Conservation (phyloP, 176 grass and related monocot species). For the Oryza longistaminata region DNA sequence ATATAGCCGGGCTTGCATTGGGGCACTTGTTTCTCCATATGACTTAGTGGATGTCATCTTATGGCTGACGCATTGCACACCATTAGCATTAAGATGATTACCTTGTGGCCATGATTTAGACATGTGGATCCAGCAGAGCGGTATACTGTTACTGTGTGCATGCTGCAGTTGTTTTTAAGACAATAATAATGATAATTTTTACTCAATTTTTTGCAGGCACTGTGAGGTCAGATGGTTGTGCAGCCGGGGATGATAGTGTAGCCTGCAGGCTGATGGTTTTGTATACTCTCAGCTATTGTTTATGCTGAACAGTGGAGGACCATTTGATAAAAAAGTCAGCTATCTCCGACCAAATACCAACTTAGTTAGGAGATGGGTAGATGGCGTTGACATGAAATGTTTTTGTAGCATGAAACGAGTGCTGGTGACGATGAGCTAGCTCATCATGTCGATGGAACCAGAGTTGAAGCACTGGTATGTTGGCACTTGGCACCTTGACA, state of each 20-base stretch:
- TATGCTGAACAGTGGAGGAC: not conserved
- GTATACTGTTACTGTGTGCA: not conserved
- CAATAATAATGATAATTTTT: not conserved
- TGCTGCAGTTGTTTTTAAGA: not conserved
- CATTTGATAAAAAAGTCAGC: not conserved
- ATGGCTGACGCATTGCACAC: slow-evolving; percentile 11
- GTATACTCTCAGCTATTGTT: not conserved
- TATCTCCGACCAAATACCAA: not conserved
- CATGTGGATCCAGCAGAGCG: slow-evolving; percentile 8
- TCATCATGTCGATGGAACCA: too few relatives aligned
- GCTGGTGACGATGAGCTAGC: not conserved
- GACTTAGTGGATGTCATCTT: slow-evolving; percentile 40
- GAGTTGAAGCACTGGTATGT: not conserved
- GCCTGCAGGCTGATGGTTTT: not conserved
- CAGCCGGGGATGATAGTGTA: too few relatives aligned
- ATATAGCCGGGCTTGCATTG: not conserved
- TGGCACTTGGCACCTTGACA: too few relatives aligned
- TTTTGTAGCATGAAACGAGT: not conserved
- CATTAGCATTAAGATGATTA: not conserved
- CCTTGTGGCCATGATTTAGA: slow-evolving; percentile 35
- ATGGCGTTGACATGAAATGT: not conserved
- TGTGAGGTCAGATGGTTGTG: not conserved
- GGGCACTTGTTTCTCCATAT: slow-evolving; percentile 35
- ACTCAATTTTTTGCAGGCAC: not conserved
- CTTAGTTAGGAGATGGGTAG: not conserved